These are phyloP conservation scores for Elsinoe batatas DNA, from an alignment of 2,329 filamentous ascomycete species.

Conservation along the genomic window DNA sequence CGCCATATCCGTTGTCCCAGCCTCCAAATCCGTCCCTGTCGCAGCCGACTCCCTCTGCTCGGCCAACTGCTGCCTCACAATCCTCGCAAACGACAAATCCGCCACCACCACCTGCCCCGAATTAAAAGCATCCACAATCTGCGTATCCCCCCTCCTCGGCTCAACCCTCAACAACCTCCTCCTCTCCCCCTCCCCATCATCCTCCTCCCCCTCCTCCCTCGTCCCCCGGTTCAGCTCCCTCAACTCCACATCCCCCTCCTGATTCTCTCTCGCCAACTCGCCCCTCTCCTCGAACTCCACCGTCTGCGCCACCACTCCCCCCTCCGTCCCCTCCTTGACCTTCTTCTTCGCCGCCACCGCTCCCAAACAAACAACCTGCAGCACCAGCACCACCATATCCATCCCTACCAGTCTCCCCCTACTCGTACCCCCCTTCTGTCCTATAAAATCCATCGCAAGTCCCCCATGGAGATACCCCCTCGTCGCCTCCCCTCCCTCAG, in stretches of 20 bases:
- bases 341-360: slow-evolving; percentile 44
- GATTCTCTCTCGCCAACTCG: slow-evolving; percentile 23
- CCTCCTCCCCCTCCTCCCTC: background rate
- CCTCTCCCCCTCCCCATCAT: slow-evolving; percentile 13
- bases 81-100: slow-evolving; percentile 34
- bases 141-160: slow-evolving; percentile 22
- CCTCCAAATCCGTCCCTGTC: slow-evolving; percentile 2
- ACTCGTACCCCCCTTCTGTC: slow-evolving; percentile 48
- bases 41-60: slow-evolving; percentile 25
- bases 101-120: slow-evolving; percentile 39
- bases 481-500: slow-evolving; percentile 38
- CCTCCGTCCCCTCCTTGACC: slow-evolving; percentile 30
- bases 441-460: slow-evolving; percentile 55
- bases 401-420: slow-evolving; percentile 43
- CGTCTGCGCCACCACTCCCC: slow-evolving; percentile 38
- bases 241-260: slow-evolving; percentile 32
- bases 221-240: slow-evolving; percentile 26
- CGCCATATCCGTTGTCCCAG: slow-evolving; percentile 13
- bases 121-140: slow-evolving; percentile 36
- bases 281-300: slow-evolving; percentile 52
- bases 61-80: slow-evolving; percentile 33
- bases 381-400: slow-evolving; percentile 43
- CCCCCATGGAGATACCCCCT: slow-evolving; percentile 51
- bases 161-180: slow-evolving; percentile 14
- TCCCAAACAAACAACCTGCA: slow-evolving; percentile 50